Evolutionary conservation across 2,329 filamentous ascomycete species (phyloP), one percentile per base, ranked within the genome.

Genomic region (Ilyonectria destructans): DNA sequence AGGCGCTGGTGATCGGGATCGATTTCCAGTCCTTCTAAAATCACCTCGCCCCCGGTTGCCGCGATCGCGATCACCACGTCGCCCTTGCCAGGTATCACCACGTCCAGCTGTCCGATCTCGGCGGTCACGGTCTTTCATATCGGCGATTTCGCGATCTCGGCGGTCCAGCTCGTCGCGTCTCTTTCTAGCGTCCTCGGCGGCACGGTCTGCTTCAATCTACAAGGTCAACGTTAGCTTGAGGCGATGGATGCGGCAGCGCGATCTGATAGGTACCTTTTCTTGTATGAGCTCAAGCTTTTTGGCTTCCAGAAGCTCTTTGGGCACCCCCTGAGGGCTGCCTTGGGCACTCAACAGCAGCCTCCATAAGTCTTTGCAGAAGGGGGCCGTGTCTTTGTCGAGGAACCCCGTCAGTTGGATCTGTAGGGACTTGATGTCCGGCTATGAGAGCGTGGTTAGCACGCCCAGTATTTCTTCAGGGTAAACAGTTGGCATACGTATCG

Each of bases 401-500:
- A 99, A 99, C 2, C 96, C 96, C 1, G 94, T 96, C 71, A 99
- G 91, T 77, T 97, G 93, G 74, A 98, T 97, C 79, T 99, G 96
- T 62, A 98, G 88, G 52, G 92, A 90, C 83, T 98, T 99, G 82
- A 98, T 96, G 80, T 98, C 94, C 71, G 96, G 96, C 95, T 98
- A 75, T 62, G 46, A 67, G 56, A 43, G 58, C 49, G 55, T 58
- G 59, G 62, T 77, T 62, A 79, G 73, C 51, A 79, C 67, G 77
- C 77, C 67, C 69, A 49, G 17, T 60, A 55, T 48, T 26, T 46
- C 21, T 19, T 58, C 56, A 48, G 65, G 45, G 33, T 35, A 31
- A n/a, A 35, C 29, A 17, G 54, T 33, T n/a, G 40, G 57, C 93
- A 74, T 84, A 97, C 95, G 80, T 89, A 92, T 79, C 93, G 90